Evolutionary conservation across 2,329 filamentous ascomycete species (phyloP).

Genomic region (Thelonectria rubi): DNA sequence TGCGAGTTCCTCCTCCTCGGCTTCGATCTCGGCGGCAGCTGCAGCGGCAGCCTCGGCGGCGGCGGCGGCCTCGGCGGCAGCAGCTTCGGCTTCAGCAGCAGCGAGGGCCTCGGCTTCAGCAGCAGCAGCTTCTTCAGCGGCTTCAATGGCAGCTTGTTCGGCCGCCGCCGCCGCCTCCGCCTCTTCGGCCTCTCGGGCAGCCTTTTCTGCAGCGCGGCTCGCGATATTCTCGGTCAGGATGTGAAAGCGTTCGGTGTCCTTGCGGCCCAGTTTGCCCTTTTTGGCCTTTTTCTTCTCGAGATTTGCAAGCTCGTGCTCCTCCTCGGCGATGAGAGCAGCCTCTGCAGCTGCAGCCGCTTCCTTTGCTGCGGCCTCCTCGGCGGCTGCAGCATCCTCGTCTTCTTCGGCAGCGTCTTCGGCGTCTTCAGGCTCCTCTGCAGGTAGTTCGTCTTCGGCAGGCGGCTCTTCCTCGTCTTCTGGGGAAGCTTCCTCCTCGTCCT

Average conservation of each 20-base stretch:
- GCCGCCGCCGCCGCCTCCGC: constrained; percentile 34
- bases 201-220: constrained; percentile 22
- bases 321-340: constrained; percentile 38
- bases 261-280: constrained; percentile 39
- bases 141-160: constrained; percentile 32
- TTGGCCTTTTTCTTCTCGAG: constrained; percentile 49
- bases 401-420: constrained; percentile 38
- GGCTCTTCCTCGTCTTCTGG: constrained; percentile 20
- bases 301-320: constrained; percentile 53
- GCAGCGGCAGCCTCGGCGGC: constrained; percentile 26
- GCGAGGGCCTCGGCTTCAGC: constrained; percentile 11
- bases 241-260: constrained; percentile 25
- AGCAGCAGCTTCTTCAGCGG: constrained; percentile 28
- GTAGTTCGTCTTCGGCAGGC: constrained; percentile 43
- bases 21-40: constrained; percentile 15
- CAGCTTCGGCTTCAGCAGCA: constrained; percentile 29
- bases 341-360: constrained; percentile 37
- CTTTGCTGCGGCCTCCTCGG: constrained; percentile 24
- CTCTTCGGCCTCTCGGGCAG: constrained; percentile 24
- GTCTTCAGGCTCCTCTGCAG: constrained; percentile 36
- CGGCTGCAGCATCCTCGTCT: constrained; percentile 43
- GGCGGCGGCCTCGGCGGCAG: constrained; percentile 37
- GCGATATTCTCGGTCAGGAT: constrained; percentile 20
- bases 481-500: constrained; percentile 10
- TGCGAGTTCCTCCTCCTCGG: constrained; percentile 21